Evolutionary conservation across 345 rosid species (phyloP).

Genomic region (Alliaria petiolata): DNA sequence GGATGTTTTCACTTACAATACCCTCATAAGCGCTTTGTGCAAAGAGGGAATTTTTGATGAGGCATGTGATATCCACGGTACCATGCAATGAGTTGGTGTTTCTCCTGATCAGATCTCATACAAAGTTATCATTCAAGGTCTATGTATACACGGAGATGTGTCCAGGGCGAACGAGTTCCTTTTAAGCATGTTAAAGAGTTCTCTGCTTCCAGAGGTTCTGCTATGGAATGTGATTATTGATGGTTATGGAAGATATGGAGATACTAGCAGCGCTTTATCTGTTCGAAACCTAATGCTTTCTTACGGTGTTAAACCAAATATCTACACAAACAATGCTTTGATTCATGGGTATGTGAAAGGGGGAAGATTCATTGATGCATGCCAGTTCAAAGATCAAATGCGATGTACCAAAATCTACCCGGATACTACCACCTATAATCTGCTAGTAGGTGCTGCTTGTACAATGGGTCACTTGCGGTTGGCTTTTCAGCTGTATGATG

Average conservation of each 20-base stretch:
- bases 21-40: conserved; percentile 60
- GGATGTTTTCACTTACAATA: conserved; percentile 60
- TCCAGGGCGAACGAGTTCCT: conserved; percentile 44
- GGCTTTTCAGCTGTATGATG: conserved; percentile 50
- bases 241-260: conserved; percentile 56
- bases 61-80: conserved; percentile 43
- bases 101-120: conserved; percentile 58
- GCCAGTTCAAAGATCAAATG: conserved; percentile 50
- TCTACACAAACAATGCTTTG: conserved; percentile 65
- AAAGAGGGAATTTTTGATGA: conserved; percentile 52
- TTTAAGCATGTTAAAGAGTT: conserved; percentile 40
- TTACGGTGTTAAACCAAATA: conserved; percentile 57
- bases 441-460: conserved; percentile 58
- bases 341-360: conserved; percentile 49
- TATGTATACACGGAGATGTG: conserved; percentile 46
- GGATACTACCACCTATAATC: conserved; percentile 68
- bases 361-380: conserved; percentile 41
- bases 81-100: conserved; percentile 51
- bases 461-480: conserved; percentile 27
- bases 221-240: conserved; percentile 67
- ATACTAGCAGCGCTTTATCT: conserved; percentile 41
- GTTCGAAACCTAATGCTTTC: conserved; percentile 52
- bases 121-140: conserved; percentile 54
- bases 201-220: conserved; percentile 46
- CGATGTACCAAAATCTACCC: conserved; percentile 38